These are phyloP conservation scores for Pyrus hybrid DNA, from an alignment of 331 rosid genomes.

Conservation along the genomic window DNA sequence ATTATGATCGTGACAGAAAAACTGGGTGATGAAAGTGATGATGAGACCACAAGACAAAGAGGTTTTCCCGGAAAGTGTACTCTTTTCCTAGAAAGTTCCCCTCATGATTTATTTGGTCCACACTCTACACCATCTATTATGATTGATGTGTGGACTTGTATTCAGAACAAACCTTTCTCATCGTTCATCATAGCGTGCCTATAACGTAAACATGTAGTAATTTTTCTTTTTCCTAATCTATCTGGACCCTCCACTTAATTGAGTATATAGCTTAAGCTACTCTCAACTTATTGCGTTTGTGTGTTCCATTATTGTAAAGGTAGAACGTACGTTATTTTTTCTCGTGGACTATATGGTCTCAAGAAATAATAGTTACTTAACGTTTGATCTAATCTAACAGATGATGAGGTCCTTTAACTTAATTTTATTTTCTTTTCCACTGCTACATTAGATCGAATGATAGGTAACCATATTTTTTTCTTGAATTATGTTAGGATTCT, in stretches of 20 bases:
- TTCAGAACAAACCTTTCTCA: conserved; percentile 20
- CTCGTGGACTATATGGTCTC: no score
- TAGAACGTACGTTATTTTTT: not conserved
- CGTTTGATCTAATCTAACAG: not conserved
- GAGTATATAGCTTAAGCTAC: not conserved
- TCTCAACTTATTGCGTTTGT: not conserved
- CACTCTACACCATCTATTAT: conserved; percentile 19
- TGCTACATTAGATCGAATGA: not conserved
- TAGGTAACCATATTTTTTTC: not conserved
- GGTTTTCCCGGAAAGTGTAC: conserved; percentile 58
- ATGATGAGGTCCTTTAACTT: not conserved
- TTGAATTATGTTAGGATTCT: no score
- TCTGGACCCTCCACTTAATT: conserved; percentile 19
- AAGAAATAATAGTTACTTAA: no score
- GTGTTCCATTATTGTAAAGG: conserved; percentile 12
- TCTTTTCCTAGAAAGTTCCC: conserved; percentile 49
- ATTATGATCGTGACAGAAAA: conserved; percentile 27
- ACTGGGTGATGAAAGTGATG: conserved; percentile 44
- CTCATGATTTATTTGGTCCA: conserved; percentile 52
- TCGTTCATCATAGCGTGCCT: conserved; percentile 36
- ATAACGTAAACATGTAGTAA: conserved; percentile 13
- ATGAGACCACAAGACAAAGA: conserved; percentile 36
- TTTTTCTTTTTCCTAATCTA: not conserved
- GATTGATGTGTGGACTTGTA: conserved; percentile 34
- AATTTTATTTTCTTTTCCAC: not conserved